Percentiles rank a stretch among this genome's conserved stretches.
These are phyloP conservation scores for Nitzschia sp. DNA, from an alignment of 108 stramenopile genomes.

Conservation along the genomic window DNA sequence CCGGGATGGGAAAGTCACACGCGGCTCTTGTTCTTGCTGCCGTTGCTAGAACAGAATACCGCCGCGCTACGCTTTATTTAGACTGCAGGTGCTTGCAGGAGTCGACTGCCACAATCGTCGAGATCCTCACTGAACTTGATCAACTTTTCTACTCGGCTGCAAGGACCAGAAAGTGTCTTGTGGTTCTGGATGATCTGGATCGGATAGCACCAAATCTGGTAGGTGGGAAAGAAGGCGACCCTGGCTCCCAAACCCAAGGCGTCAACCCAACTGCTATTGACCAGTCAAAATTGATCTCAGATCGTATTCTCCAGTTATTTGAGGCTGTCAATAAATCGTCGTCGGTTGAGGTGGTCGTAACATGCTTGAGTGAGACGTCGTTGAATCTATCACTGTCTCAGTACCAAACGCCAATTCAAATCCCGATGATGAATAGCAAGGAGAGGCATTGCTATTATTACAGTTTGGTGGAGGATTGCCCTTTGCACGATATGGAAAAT, in stretches of 20 bases:
- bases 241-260: slow-evolving; percentile 48
- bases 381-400: slow-evolving; percentile 22
- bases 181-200: slow-evolving; percentile 84
- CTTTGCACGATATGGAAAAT: neutral
- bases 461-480: neutral
- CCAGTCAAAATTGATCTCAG: slow-evolving; percentile 74
- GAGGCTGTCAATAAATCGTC: slow-evolving; percentile 2
- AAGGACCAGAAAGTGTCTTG: slow-evolving; percentile 34
- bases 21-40: slow-evolving; percentile 51
- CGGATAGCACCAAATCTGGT: slow-evolving; percentile 63
- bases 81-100: slow-evolving; percentile 75
- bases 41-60: slow-evolving; percentile 23
- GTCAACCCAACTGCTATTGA: slow-evolving; percentile 61
- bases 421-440: slow-evolving; percentile 7
- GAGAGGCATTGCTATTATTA: slow-evolving; percentile 10
- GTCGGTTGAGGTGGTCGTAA: slow-evolving; percentile 28
- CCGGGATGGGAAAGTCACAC: slow-evolving; percentile 82
- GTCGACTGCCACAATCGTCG: slow-evolving; percentile 27
- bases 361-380: slow-evolving; percentile 27
- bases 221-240: slow-evolving; percentile 33
- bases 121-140: slow-evolving; percentile 50
- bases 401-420: neutral
- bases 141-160: slow-evolving; percentile 37
- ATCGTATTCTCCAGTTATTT: slow-evolving; percentile 50
- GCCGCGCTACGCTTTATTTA: slow-evolving; percentile 53